phyloP scores from a whole-genome alignment of 2,329 filamentous ascomycete genomes.

The Calonectria hongkongensis region DNA sequence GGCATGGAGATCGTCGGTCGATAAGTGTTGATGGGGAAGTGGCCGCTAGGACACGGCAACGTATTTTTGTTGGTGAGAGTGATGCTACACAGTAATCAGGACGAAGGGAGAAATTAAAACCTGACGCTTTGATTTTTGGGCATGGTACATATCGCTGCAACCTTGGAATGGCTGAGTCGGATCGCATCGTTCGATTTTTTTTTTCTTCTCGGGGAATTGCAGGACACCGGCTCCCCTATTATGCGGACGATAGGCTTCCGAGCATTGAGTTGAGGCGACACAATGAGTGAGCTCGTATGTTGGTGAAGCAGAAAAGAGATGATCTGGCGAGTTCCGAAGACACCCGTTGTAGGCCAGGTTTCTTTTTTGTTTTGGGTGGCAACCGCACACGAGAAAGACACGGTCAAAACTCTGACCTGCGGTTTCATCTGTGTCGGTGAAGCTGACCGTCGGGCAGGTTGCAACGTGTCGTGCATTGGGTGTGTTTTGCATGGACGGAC shows the following conservation, averaged over 20 bases:
- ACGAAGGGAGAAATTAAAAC: neutral
- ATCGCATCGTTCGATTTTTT: slow-evolving; percentile 1
- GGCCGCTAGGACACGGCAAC: too few species aligned
- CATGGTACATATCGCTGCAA: neutral
- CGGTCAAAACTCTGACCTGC: neutral
- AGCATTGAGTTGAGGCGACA: neutral
- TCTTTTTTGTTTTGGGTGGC: neutral
- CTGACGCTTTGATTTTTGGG: neutral
- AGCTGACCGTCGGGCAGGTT: neutral
- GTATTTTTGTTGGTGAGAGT: too few species aligned
- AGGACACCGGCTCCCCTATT: neutral
- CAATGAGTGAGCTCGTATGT: too few species aligned
- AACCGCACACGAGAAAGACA: neutral
- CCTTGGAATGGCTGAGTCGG: neutral
- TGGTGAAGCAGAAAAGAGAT: neutral
- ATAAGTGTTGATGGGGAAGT: too few species aligned
- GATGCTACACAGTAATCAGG: too few species aligned
- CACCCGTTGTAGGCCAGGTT: neutral
- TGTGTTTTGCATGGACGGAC: neutral
- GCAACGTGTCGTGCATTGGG: slow-evolving; percentile 6
- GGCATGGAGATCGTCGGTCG: too few species aligned
- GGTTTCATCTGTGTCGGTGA: neutral
- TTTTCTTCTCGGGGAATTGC: neutral
- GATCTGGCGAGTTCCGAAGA: neutral
- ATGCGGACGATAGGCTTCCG: neutral